Base-by-base conservation (phyloP, 1,284 basidiomycete species). In the Athelia psychrophila region DNA sequence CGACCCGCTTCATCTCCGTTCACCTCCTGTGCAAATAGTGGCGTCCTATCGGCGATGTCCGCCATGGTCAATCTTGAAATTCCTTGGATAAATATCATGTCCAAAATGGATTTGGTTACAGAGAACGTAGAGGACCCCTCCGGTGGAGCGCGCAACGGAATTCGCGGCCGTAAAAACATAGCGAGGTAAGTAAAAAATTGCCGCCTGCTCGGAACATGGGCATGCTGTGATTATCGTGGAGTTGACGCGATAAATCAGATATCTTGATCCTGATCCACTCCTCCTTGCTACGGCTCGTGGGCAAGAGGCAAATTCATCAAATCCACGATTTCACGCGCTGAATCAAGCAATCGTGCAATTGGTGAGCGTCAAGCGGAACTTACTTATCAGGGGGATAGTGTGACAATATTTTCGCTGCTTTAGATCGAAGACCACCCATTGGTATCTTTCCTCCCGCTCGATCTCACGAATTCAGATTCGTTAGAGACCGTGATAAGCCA, bases 371-470 rank as follows among this genome's bases (percentile, higher is more conserved):
- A 10, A 12, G 22, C 32, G 42, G 40, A 44, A 22, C 52, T 19
- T 19, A 30, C 5, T 13, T 5, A 42, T 16, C 38, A 10, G n/a
- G 8, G n/a, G n/a, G n/a, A n/a, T n/a, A n/a, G 6, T n/a, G 6
- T 23, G 8, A 45, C 44, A 6, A 19, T 46, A 49, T 48, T 54
- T 51, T 23, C 44, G 51, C 44, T 57, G 47, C 36, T 24, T 44
- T 67, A 97, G 93, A 98, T 99, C 66, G 95, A 98, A 68, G 97
- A 99, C 66, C 95, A 98, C 68, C 96, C 95, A 47, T 83, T 99
- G 52, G 97, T 99, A 3, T 95, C 93, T 2, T 99, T 99, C 77
- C 74, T 99, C 36, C 95, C 97, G 1, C 80, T 99, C 44, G 94
- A 99, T 70, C 84, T 98, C 48, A 89, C 93, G 2, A 84, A 86